These are phyloP conservation scores for Xylaria sp. DNA, from an alignment of 2,329 filamentous ascomycete species.

Conservation along the genomic window DNA sequence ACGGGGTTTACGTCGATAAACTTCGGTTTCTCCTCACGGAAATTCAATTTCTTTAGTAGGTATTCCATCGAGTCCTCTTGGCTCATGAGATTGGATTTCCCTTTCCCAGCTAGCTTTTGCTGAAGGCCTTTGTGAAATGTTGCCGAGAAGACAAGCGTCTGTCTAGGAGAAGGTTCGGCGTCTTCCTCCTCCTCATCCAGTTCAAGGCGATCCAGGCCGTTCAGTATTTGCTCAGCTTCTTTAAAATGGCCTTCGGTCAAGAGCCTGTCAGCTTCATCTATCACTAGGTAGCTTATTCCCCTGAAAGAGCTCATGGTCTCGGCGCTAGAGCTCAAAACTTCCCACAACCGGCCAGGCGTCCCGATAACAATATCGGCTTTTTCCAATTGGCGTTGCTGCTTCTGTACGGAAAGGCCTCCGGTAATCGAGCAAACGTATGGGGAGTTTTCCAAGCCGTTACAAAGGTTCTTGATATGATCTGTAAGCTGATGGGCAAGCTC, in stretches of 20 bases:
- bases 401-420: constrained; percentile 91
- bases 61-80: constrained; percentile 92
- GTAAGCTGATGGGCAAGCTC: constrained; percentile 93
- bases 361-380: constrained; percentile 93
- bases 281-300: constrained; percentile 81
- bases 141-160: constrained; percentile 96
- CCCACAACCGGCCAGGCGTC: constrained; percentile 93
- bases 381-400: constrained; percentile 86
- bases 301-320: constrained; percentile 77
- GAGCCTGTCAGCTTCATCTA: constrained; percentile 94
- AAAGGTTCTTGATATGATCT: constrained; percentile 82
- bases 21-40: constrained; percentile 83
- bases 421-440: constrained; percentile 89
- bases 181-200: constrained; percentile 62
- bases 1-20: constrained; percentile 93
- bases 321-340: constrained; percentile 82
- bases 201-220: constrained; percentile 78
- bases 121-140: constrained; percentile 94
- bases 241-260: constrained; percentile 95
- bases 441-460: constrained; percentile 67
- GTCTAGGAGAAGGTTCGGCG: constrained; percentile 64
- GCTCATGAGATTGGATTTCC: constrained; percentile 72
- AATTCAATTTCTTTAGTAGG: constrained; percentile 88
- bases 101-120: constrained; percentile 87
- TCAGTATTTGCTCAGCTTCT: constrained; percentile 89